Evolutionary conservation across 805 yeast genomes (phyloP).

Genomic region (Wickerhamomyces ciferrii): DNA sequence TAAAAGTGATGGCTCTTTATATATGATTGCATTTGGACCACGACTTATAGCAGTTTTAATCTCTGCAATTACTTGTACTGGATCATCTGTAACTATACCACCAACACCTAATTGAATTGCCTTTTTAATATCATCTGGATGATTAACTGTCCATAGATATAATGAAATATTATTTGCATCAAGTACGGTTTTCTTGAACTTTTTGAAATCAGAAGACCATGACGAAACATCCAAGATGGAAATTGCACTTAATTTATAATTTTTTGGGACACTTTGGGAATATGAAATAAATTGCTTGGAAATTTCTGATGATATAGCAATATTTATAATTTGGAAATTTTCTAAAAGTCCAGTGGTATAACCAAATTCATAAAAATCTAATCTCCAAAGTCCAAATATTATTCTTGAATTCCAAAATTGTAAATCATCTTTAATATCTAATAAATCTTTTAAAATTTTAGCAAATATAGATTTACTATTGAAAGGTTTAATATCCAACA

Average conservation of each 20-base stretch:
- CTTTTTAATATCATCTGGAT: slow-evolving; percentile 28
- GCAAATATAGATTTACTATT: slow-evolving; percentile 38
- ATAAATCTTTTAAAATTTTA: slow-evolving; percentile 31
- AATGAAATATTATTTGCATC: slow-evolving; percentile 27
- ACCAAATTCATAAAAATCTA: slow-evolving; percentile 39
- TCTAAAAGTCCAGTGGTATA: slow-evolving; percentile 31
- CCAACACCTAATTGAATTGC: slow-evolving; percentile 28
- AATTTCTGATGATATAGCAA: slow-evolving; percentile 27
- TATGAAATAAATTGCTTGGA: slow-evolving; percentile 29
- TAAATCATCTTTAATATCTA: slow-evolving; percentile 31
- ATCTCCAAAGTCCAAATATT: slow-evolving; percentile 49
- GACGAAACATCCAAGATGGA: slow-evolving; percentile 42
- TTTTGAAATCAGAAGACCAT: slow-evolving; percentile 34
- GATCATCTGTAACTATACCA: slow-evolving; percentile 39
- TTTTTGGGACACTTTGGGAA: slow-evolving; percentile 28
- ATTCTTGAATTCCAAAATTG: slow-evolving; percentile 39
- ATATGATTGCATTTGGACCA: too few relatives aligned
- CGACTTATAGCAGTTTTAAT: too few relatives aligned
- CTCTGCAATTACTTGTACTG: slow-evolving; percentile 13
- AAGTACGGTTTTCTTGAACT: slow-evolving; percentile 23
- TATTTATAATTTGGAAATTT: slow-evolving; percentile 29
- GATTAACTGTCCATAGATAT: slow-evolving; percentile 51
- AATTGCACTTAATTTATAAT: slow-evolving; percentile 50
- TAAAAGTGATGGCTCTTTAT: slow-evolving; percentile 5
- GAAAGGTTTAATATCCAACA: slow-evolving; percentile 48